phyloP scores from a whole-genome alignment of 2,329 filamentous ascomycete genomes.

The Cryphonectria japonica region DNA sequence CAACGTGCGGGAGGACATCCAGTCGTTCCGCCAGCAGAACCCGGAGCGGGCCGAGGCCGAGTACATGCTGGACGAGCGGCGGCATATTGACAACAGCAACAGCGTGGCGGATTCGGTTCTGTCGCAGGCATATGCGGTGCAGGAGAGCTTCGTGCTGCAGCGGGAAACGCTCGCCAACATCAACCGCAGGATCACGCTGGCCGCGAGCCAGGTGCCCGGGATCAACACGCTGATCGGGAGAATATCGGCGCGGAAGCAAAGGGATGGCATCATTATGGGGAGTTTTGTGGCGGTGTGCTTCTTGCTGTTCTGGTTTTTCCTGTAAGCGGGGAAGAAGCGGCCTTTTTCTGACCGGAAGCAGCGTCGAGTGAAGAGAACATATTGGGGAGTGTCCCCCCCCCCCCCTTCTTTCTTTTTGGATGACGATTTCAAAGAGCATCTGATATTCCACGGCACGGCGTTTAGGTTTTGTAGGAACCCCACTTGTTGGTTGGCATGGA shows the following conservation, averaged over 20 bases:
- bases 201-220: constrained; percentile 88
- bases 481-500: constrained; percentile 11
- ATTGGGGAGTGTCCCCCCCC: neutral
- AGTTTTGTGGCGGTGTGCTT: constrained; percentile 92
- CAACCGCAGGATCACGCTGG: constrained; percentile 85
- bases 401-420: neutral
- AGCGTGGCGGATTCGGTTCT: constrained; percentile 87
- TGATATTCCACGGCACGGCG: constrained; percentile 24
- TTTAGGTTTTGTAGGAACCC: constrained; percentile 13
- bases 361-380: neutral
- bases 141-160: constrained; percentile 87
- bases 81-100: constrained; percentile 85
- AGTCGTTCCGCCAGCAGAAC: constrained; percentile 82
- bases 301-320: constrained; percentile 79
- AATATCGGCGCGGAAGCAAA: constrained; percentile 92
- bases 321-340: constrained; percentile 44
- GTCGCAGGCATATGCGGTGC: constrained; percentile 94
- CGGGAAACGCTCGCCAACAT: constrained; percentile 86
- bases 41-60: constrained; percentile 85
- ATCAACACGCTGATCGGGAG: constrained; percentile 89
- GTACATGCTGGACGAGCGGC: constrained; percentile 93
- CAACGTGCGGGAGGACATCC: constrained; percentile 89
- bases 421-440: constrained; percentile 13
- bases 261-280: constrained; percentile 93
- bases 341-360: neutral